Conservation (phyloP, 257 asterid genomes). For the Euphrasia confusa region DNA sequence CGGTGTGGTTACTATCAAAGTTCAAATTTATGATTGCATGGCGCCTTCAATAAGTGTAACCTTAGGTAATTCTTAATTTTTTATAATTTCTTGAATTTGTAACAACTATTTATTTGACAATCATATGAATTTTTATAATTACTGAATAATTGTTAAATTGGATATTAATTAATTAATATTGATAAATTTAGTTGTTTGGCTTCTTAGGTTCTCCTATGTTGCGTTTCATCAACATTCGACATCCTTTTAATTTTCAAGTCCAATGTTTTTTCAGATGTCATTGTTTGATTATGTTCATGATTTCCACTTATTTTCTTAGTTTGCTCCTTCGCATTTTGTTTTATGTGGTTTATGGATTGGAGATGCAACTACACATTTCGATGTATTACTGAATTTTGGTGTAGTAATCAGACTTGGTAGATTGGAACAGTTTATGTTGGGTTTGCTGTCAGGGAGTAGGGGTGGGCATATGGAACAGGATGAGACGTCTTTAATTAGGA, state of each 20-base stretch:
- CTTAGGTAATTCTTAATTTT: too few relatives aligned
- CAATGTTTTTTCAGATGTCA: constrained; percentile 28
- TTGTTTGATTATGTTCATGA: constrained; percentile 29
- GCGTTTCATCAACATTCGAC: constrained; percentile 24
- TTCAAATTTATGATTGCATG: too few relatives aligned
- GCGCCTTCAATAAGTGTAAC: too few relatives aligned
- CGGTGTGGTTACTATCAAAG: too few relatives aligned
- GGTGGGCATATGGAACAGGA: too few relatives aligned
- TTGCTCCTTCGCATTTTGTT: constrained; percentile 36
- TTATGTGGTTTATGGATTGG: constrained; percentile 31
- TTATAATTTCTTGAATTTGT: too few relatives aligned
- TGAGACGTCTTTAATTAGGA: too few relatives aligned
- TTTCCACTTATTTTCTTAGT: constrained; percentile 29
- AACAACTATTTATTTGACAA: too few relatives aligned
- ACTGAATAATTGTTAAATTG: too few relatives aligned
- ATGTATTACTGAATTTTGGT: constrained; percentile 37
- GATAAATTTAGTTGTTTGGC: constrained; percentile 20
- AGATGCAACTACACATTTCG: constrained; percentile 29
- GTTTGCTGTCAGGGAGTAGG: constrained; percentile 24
- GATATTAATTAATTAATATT: too few relatives aligned
- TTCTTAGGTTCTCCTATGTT: constrained; percentile 33
- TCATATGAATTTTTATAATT: too few relatives aligned
- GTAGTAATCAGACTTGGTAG: constrained; percentile 27
- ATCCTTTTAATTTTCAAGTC: constrained; percentile 31
- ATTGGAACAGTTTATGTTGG: constrained; percentile 22